Base-by-base conservation (phyloP, 805 yeast genomes). In the Saccharomycopsis schoenii region DNA sequence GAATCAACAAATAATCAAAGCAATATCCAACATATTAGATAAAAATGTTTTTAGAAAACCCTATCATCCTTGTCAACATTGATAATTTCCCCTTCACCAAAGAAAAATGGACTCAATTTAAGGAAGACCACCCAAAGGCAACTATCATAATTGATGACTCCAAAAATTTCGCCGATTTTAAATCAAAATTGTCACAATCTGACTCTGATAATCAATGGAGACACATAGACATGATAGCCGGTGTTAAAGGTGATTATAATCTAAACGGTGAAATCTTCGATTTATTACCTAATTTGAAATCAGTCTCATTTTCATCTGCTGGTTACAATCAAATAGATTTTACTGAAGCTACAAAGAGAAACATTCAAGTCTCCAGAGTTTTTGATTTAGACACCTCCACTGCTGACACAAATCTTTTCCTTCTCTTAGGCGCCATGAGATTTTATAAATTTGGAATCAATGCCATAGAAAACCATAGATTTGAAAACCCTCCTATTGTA, bases 291-390 rank as follows among this genome's bases (percentile, higher is more conserved):
- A 54, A 60, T 4, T 58, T 64, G 47, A 61, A 61, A 41, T 60
- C 63, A 10, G 60, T 64, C 14, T 60, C 63, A 37, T 62, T 61
- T 52, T 41, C 56, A 25, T 62, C 86, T 58, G 86, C 86, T 0
- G 87, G 87, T 19, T 83, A 82, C 68, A 85, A 83, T 66, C 76
- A 75, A 63, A 71, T 81, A 43, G 82, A 80, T 62, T 76, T 78
- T 17, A 66, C 68, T 10, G 76, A 75, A 59, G 73, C 79, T 64
- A 74, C 76, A 15, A 66, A 66, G 6, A 66, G 73, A 43, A 76
- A 75, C 4, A 76, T 83, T 56, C 82, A 78, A 67, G 65, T 81
- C 19, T 75, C 83, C 1, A 80, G 83, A 67, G 82, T 83, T 25
- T 85, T 84, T 3, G 73, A 75, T 6, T 71, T 82, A 19, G 79